phyloP scores from a whole-genome alignment of 2,329 filamentous ascomycete species.

The Talaromyces atroroseus region DNA sequence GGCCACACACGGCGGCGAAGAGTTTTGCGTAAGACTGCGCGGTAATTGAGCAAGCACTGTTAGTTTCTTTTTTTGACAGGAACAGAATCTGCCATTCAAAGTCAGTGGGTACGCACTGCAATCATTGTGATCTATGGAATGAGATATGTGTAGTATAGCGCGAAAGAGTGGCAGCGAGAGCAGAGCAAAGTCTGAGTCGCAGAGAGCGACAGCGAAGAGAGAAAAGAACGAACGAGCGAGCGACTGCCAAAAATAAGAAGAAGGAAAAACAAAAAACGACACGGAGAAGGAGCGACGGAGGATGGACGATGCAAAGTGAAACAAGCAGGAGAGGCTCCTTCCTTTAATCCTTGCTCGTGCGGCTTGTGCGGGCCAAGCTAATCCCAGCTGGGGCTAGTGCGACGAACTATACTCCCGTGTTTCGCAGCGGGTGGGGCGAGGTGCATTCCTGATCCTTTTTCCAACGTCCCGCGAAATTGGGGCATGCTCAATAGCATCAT shows the following conservation, averaged over 20 bases:
- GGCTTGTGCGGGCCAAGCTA: not conserved
- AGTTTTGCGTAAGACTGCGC: slow-evolving; percentile 28
- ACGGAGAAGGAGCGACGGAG: not conserved
- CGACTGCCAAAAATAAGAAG: not conserved
- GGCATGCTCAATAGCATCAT: too few relatives aligned
- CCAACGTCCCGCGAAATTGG: not conserved
- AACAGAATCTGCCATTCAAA: not conserved
- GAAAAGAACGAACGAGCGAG: slow-evolving; percentile 9
- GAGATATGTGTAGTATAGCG: not conserved
- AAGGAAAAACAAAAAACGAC: not conserved
- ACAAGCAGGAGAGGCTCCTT: too few relatives aligned
- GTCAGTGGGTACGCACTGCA: not conserved
- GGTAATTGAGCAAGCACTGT: not conserved
- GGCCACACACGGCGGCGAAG: slow-evolving; percentile 36
- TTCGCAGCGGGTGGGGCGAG: too few relatives aligned
- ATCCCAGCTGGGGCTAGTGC: not conserved
- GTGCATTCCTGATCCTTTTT: not conserved
- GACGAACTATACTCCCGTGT: too few relatives aligned
- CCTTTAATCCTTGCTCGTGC: too few relatives aligned
- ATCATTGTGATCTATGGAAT: slow-evolving; percentile 7
- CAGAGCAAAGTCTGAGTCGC: not conserved
- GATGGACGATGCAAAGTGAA: not conserved
- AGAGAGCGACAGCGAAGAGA: slow-evolving; percentile 2
- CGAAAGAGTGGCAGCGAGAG: slow-evolving; percentile 10
- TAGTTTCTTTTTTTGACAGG: not conserved